Percentiles rank a stretch among this genome's conserved stretches.
Evolutionary conservation across 2,329 filamentous ascomycete genomes (phyloP).

Genomic region (Fusarium aywerte): DNA sequence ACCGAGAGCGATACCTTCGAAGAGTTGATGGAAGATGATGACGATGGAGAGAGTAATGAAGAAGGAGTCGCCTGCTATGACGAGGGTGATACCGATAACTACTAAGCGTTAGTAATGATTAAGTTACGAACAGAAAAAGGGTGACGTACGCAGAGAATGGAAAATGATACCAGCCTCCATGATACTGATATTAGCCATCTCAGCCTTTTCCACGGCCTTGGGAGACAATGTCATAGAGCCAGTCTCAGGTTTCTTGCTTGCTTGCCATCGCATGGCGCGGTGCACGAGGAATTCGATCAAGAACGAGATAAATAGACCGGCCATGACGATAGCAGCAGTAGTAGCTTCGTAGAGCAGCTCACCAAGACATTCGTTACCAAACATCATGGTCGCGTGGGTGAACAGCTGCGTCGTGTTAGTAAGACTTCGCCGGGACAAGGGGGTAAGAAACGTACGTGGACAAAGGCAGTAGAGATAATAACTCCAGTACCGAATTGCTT

Average conservation of each 20-base stretch:
- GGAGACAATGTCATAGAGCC: constrained; percentile 27
- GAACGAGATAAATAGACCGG: constrained; percentile 77
- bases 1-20: constrained; percentile 80
- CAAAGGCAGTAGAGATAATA: constrained; percentile 76
- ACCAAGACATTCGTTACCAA: constrained; percentile 74
- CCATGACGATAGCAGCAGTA: constrained; percentile 77
- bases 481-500: constrained; percentile 81
- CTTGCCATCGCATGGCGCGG: constrained; percentile 60
- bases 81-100: constrained; percentile 73
- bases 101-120: not conserved
- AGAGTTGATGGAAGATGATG: constrained; percentile 81
- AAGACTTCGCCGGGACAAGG: fast-evolving
- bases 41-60: constrained; percentile 70
- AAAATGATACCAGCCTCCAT: constrained; percentile 81
- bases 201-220: constrained; percentile 42
- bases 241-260: constrained; percentile 43
- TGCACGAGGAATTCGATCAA: constrained; percentile 74
- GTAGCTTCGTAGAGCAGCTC: constrained; percentile 74
- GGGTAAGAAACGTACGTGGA: constrained; percentile 63
- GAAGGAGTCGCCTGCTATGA: constrained; percentile 66
- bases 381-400: constrained; percentile 79
- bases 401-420: constrained; percentile 63
- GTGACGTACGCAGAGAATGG: constrained; percentile 71
- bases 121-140: fast-evolving
- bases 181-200: constrained; percentile 60